Evolutionary conservation across 73 alveolate species (phyloP), one percentile per base, ranked within the genome.

Genomic region (Diophrys appendiculata): DNA sequence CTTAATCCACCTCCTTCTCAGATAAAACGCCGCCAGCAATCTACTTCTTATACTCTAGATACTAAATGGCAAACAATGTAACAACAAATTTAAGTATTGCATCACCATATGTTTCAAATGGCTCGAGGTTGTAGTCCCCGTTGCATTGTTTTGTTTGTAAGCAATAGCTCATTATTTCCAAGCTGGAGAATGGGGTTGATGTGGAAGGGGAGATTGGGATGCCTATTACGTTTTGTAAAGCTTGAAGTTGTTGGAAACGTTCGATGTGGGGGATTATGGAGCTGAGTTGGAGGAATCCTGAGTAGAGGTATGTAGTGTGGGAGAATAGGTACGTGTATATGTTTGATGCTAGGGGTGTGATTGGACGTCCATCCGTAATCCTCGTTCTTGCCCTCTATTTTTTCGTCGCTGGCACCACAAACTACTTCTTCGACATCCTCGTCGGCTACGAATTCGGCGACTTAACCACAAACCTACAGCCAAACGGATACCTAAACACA

Each of bases 31-130:
- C 18, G 5, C 60, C 60, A 11, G 5, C 60, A 11, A 43, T 11
- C 18, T 43, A 11, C 60, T 43, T 18, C 18, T 43, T 43, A 11
- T 11, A 43, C 18, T 43, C 60, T 18, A 43, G 60, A 43, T 43
- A 73, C 65, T 43, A 26, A 33, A 73, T 67, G 2, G 91, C 77
- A 23, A 83, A 52, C 33, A 83, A 64, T 8, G 86, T 75, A 8
- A 82, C 77, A 24, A 69, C 91, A 2, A 83, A 34, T 35, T 83
- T 83, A 11, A 83, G 77, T 23, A 83, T 56, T 0, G 86, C 68
- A 77, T 83, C 91, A 0, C 91, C 91, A 68, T 83, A 83, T 27
- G 91, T 83, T 68, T 83, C 91, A 29, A 74, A 67, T 3, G 86
- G 71, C 33, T 83, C 86, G 52, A 74, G 75, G 73, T 70, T 31